Base-by-base conservation (phyloP, 371 early-diverging fungal species). In the Mortierella sp. region DNA sequence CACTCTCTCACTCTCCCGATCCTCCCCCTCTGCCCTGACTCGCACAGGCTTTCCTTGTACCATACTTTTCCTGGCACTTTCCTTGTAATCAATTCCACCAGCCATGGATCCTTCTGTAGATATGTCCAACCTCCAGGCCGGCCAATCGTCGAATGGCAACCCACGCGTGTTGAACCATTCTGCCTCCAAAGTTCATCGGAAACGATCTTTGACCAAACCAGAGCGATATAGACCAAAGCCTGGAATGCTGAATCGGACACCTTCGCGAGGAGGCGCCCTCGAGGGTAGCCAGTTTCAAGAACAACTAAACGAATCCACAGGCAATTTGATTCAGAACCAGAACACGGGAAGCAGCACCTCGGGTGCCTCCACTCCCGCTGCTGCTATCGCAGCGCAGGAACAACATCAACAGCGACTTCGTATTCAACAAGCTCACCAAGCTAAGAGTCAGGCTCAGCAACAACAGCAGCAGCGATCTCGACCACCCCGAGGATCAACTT, bases 161-260 rank as follows among this genome's bases (percentile, higher is more conserved):
- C 23, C 53, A 19, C 16, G 10, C 34, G 10, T n/a, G n/a, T n/a
- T n/a, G n/a, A n/a, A n/a, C n/a, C n/a, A n/a, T n/a, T n/a, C n/a
- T n/a, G n/a, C 58, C 18, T 67, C 73, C 5, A 56, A 60, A 34
- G 60, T 74, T 1, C 18, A 50, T 23, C 38, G 71, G 48, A 71
- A 67, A 13, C 52, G 67, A 2, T 84, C 84, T 14, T 39, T 84
- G 50, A 79, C 79, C 28, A 78, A 80, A 43, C 84, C 84, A 21
- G 84, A 84, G 28, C 80, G 84, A n/a, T 78, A 82, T 56, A 61
- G 83, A 43, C 84, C 79, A 19, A 86, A 51, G 83, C 72, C 43
- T 19, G 79, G 79, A 10, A 65, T 68, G 71, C 59, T 69, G 30
- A 64, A 64, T 41, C 67, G 65, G 28, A 67, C 72, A 27, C 65